These are phyloP conservation scores for Botrytis elliptica DNA, from an alignment of 2,329 filamentous ascomycete species.

Conservation along the genomic window DNA sequence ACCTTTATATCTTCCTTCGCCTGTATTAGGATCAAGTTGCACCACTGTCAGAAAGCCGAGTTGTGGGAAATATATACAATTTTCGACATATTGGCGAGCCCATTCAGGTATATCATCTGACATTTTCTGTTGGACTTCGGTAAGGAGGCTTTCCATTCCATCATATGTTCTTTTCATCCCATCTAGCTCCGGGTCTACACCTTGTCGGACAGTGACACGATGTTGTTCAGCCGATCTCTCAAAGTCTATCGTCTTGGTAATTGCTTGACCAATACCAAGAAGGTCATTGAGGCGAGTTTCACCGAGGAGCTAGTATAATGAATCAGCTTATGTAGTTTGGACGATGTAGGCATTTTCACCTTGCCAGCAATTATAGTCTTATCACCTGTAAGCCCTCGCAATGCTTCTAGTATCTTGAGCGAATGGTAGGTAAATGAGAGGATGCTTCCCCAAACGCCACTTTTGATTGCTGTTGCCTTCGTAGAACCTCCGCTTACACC, in stretches of 20 bases:
- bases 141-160: conserved; percentile 72
- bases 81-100: conserved; percentile 54
- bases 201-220: conserved; percentile 69
- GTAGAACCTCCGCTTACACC: conserved; percentile 60
- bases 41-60: conserved; percentile 86
- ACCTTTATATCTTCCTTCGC: conserved; percentile 63
- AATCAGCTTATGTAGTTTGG: conserved; percentile 8
- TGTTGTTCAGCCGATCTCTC: conserved; percentile 65
- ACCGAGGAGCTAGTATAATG: conserved; percentile 51
- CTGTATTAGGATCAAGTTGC: conserved; percentile 57
- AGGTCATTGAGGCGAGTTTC: conserved; percentile 59
- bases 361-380: conserved; percentile 54
- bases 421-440: conserved; percentile 68
- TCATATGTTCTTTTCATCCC: conserved; percentile 74
- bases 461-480: conserved; percentile 50
- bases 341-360: conserved; percentile 40
- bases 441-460: conserved; percentile 72
- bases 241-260: conserved; percentile 78
- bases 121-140: conserved; percentile 64
- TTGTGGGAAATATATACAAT: conserved; percentile 88
- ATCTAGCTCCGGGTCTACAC: conserved; percentile 74
- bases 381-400: conserved; percentile 57
- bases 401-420: conserved; percentile 64
- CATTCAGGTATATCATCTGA: conserved; percentile 60
- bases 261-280: conserved; percentile 64